Base-by-base conservation (phyloP, 306 rosid species). In the Cicer chorassanicum region DNA sequence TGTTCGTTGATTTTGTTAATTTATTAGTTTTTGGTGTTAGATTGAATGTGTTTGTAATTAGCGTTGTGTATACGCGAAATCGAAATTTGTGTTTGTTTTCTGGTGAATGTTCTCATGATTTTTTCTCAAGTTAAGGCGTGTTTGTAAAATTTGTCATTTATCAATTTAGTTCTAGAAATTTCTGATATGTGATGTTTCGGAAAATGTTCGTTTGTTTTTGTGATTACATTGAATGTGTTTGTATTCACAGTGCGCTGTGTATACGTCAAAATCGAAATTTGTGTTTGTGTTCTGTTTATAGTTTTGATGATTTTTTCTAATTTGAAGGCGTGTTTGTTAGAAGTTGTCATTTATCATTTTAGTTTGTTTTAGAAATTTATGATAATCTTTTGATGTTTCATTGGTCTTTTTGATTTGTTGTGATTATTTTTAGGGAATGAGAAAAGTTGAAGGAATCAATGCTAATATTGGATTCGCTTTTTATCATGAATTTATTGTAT, bases 401-500 rank as follows among this genome's bases (percentile, higher is more conserved):
- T 46, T 65, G 21, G 12, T 62, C 11, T 46, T 9, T 14, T 34
- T 54, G 18, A 55, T 61, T 43, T 19, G 7, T 24, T 10, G 18
- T 53, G 13, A 16, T 12, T 11, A 13, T 16, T 57, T 73, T 15
- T 67, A 50, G 67, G 49, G 44, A 36, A 41, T 63, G 46, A 0
- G 40, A 73, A 60, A 53, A 57, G 41, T 59, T n/a, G 36, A 48
- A 50, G 9, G 6, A 18, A 54, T 15, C 43, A 40, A 11, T 60
- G 65, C 53, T 7, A 40, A 12, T 51, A 7, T 8, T 40, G n/a
- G 40, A 38, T 72, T 67, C 12, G 11, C 57, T 21, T 66, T 39
- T 59, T 39, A 19, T 71, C 48, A 59, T 70, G 65, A 19, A 11
- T 65, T 65, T 44, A 18, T 65, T 51, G 53, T 70, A 36, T 65